These are phyloP conservation scores for Panellus pusillus DNA, from an alignment of 768 basidiomycete genomes.

Conservation along the genomic window DNA sequence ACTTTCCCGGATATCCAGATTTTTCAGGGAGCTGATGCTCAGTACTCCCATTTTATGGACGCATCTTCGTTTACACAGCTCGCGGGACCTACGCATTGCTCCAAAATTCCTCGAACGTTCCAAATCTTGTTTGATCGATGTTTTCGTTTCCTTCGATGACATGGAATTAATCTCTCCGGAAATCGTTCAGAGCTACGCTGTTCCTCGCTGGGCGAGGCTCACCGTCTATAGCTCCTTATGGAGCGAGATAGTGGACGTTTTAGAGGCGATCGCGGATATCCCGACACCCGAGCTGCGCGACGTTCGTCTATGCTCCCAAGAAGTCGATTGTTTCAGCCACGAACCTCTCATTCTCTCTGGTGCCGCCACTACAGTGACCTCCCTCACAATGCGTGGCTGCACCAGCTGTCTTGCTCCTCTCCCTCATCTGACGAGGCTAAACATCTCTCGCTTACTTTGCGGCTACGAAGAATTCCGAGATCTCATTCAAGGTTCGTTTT, in stretches of 20 bases:
- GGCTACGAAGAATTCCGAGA: constrained; percentile 12
- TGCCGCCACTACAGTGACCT: constrained; percentile 1
- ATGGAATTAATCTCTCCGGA: neutral
- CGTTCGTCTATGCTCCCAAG: neutral
- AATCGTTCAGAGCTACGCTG: neutral
- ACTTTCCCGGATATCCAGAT: constrained; percentile 26
- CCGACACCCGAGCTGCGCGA: constrained; percentile 4
- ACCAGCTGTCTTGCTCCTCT: constrained; percentile 14
- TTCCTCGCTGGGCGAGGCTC: constrained; percentile 9
- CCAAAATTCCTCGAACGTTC: constrained; percentile 31
- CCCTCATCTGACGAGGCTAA: constrained; percentile 9
- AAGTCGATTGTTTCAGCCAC: neutral
- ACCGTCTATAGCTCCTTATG: neutral
- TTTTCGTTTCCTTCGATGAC: constrained; percentile 17
- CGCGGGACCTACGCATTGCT: constrained; percentile 6
- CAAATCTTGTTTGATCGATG: constrained; percentile 20
- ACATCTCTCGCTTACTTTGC: constrained; percentile 8
- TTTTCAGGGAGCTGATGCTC: constrained; percentile 28
- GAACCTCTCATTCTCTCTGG: neutral
- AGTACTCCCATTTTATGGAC: constrained; percentile 32
- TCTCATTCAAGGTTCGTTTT: constrained; percentile 4
- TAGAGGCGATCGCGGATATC: neutral
- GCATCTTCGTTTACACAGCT: constrained; percentile 20
- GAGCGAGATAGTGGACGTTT: neutral
- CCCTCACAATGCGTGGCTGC: constrained; percentile 16